Base-by-base conservation (phyloP, 2,329 filamentous ascomycete genomes). In the Diaporthe velutina region DNA sequence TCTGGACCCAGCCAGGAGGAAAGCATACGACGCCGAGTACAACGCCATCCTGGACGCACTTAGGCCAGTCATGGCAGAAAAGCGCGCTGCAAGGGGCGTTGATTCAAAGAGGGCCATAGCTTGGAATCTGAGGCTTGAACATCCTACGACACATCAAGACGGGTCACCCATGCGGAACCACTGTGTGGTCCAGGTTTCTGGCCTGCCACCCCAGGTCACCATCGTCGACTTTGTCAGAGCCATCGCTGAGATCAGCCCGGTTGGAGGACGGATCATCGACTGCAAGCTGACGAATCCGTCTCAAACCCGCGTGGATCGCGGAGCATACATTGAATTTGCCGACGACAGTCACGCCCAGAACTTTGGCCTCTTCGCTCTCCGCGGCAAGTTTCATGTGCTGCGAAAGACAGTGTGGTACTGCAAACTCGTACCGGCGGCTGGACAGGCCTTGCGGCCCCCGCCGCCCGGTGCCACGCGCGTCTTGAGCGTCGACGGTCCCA, bases 401-500 rank as follows among this genome's bases (percentile, higher is more conserved):
- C 3, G 55, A 4, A 58, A 25, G 19, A 4, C 0, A 17, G 1
- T 58, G 9, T 25, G 19, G 19, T 22, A 25, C 33, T 58, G 55
- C 22, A 35, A n/a, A 0, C 19, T 25, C 22, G 0, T n/a, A 0
- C 10, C 33, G 17, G 9, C 17, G 7, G 3, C 0, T 0, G 19
- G 4, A 6, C 1, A 1, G 33, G 33, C 1, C 9, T 25, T 12
- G 33, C 55, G 19, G 19, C 55, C 30, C 10, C 19, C 22, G 1
- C 55, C 55, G 22, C 55, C 55, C 33, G 12, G 17, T 4, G 33
- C 3, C 33, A 38, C 55, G 22, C 55, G 55, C 8, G 55, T 38
- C 2, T 15, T 58, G 22, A 5, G n/a, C 55, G 9, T 58, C 2
- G 22, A 38, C 0, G 55, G 55, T 9, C 55, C 55, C 22, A 35